A percentile compares a stretch with the other conserved stretches of the same genome.
These are phyloP conservation scores for Colletotrichum costaricense DNA, from an alignment of 2,329 filamentous ascomycete species.

Conservation along the genomic window DNA sequence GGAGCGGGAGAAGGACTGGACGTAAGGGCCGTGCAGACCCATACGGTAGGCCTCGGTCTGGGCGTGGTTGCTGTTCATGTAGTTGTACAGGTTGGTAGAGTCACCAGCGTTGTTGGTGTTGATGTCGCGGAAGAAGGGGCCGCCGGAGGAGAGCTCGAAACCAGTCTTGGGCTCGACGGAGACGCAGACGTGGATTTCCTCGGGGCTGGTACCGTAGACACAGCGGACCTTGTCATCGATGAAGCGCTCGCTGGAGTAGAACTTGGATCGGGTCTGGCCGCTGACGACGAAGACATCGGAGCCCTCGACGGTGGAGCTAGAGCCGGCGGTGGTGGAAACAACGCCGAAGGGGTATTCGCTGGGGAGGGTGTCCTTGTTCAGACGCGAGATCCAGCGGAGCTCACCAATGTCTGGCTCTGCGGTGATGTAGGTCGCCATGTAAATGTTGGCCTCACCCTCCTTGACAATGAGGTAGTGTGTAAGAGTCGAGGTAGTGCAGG, in stretches of 20 bases:
- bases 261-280: conserved; percentile 75
- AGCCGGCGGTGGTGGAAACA: conserved; percentile 66
- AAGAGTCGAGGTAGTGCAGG: conserved; percentile 68
- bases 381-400: conserved; percentile 72
- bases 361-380: conserved; percentile 62
- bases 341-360: conserved; percentile 64
- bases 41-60: conserved; percentile 71
- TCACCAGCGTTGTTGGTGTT: conserved; percentile 72
- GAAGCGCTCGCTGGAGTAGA: conserved; percentile 76
- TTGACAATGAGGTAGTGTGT: conserved; percentile 73
- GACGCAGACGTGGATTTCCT: conserved; percentile 69
- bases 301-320: conserved; percentile 65
- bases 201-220: conserved; percentile 59
- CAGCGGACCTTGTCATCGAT: conserved; percentile 76
- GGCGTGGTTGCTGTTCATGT: conserved; percentile 75
- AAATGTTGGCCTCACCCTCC: conserved; percentile 69
- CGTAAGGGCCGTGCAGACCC: conserved; percentile 75
- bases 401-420: conserved; percentile 68
- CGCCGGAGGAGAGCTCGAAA: conserved; percentile 70
- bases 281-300: conserved; percentile 69
- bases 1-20: conserved; percentile 68
- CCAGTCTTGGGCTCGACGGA: conserved; percentile 59
- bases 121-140: conserved; percentile 75
- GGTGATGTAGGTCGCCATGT: conserved; percentile 72
- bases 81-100: conserved; percentile 71